Base-by-base conservation (phyloP, 2,329 filamentous ascomycete genomes). In the Ascochyta clinopodiicola region DNA sequence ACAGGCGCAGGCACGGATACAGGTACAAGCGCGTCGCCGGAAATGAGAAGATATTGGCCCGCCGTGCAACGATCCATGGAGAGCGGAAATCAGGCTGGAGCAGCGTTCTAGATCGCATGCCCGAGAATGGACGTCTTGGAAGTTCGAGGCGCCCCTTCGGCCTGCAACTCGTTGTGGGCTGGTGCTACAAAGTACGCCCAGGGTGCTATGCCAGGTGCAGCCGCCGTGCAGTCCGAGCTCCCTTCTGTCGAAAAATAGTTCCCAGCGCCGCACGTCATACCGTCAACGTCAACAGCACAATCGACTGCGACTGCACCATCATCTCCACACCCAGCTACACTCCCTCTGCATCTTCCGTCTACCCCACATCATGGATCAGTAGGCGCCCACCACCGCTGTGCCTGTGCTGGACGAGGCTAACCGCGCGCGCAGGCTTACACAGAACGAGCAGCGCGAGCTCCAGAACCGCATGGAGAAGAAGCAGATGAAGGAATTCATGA, bases 401-500 rank as follows among this genome's bases (percentile, higher is more conserved):
- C 31, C 47, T 2, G 19, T 3, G 22, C 7, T 4, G 22, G 38
- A 35, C 40, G 25, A 44, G 51, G 49, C 63, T 68, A 59, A 70
- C 52, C 43, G 27, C 40, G 8, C 17, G 8, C 17, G 44, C 70
- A 89, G 87, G 68, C 89, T 96, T 75, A 91, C 86, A 67, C 76
- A 84, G 70, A 78, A 86, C 70, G 94, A 98, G 84, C 91, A 96
- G 83, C 90, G 91, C 81, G 91, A 95, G 84, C 90, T 99, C 75
- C 89, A 96, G 80, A 81, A 86, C 80, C 92, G 95, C 79, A 93
- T 99, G 86, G 92, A 98, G 83, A 90, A 91, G 81, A 96, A 95
- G 81, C 95, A 99, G 81, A 91, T 99, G 84, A 96, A 96, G 82
- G 94, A 98, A 77, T 98, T 99, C 76, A 96, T 98, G 89, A 90